Evolutionary conservation across 176 grass and related monocot species (phyloP), one percentile per base, ranked within the genome.

Genomic region (Chloris gayana): DNA sequence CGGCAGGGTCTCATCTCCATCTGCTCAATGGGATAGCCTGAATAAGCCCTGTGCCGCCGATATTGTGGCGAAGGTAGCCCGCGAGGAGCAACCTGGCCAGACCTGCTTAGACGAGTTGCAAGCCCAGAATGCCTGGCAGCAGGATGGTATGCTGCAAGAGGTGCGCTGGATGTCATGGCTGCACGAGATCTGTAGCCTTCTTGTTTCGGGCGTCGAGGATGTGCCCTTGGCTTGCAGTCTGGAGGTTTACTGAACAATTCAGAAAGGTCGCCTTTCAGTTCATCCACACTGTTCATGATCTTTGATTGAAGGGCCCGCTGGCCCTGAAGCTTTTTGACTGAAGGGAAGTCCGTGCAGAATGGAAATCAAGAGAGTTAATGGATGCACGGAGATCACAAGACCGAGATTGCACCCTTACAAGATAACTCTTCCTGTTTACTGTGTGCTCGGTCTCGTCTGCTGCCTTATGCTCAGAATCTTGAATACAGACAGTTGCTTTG

Each of bases 251-350:
- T 70, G 67, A 98, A 94, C 57, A 94, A 33, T 71, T 94, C 75
- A 70, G 84, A 85, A 22, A 98, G 88, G 37, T 92, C 92, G 2
- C 68, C 85, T 85, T 80, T 89, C 44, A 94, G 51, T 51, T 87
- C 86, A 64, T 98, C 92, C 34, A 94, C 88, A 22, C 80, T 94
- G 70, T 79, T 89, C 77, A 93, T 82, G 72, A 98, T 94, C 88
- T 93, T 88, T 2, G 83, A 82, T 70, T 89, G 83, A 67, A 91
- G 72, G 79, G 72, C 42, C 75, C 83, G 6, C 80, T 81, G 4
- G 83, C 81, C 44, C 77, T 83, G 73, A 85, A 77, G 75, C 76
- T 89, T 38, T 86, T 82, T 0, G 89, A 82, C 15, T 87, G 57
- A 63, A 78, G 73, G 26, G 86, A 91, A 38, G 66, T 89, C 76